Evolutionary conservation across 192 early-diverging fungal species (phyloP).

Genomic region (Mortierella antarctica): DNA sequence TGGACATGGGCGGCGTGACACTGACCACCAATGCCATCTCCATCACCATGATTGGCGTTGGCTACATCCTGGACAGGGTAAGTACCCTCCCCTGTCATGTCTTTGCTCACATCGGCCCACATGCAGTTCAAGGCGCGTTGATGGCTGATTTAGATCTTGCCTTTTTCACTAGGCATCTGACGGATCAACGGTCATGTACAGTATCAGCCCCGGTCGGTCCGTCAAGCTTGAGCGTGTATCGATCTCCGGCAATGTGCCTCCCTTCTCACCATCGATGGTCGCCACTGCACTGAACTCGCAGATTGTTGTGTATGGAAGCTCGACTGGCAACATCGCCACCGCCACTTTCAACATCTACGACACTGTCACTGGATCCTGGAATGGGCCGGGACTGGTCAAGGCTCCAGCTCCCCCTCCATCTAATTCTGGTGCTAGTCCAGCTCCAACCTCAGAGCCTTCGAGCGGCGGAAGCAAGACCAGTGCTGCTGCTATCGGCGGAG

Average conservation of each 20-base stretch:
- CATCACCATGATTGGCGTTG: slow-evolving; percentile 26
- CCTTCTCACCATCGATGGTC: slow-evolving; percentile 9
- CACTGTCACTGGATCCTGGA: slow-evolving; percentile 15
- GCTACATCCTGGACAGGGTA: slow-evolving; percentile 40
- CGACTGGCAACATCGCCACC: not conserved
- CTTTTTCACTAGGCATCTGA: slow-evolving; percentile 21
- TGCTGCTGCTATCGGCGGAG: slow-evolving; percentile 29
- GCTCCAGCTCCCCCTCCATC: not conserved
- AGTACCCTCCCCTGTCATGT: not conserved
- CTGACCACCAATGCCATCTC: slow-evolving; percentile 26
- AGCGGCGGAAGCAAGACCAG: not conserved
- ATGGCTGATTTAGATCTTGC: not conserved
- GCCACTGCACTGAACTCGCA: slow-evolving; percentile 11
- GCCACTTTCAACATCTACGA: slow-evolving; percentile 29
- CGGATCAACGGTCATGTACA: slow-evolving; percentile 27
- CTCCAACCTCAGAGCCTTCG: not conserved
- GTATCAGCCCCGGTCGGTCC: slow-evolving; percentile 27
- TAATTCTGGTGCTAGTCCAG: not conserved
- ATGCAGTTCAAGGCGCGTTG: not conserved
- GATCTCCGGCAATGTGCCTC: slow-evolving; percentile 20
- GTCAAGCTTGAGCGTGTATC: slow-evolving; percentile 15
- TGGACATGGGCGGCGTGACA: slow-evolving; percentile 24
- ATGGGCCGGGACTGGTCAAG: slow-evolving; percentile 21
- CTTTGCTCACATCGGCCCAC: not conserved
- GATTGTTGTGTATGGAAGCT: slow-evolving; percentile 19